Evolutionary conservation across 768 basidiomycete species (phyloP), one percentile per base, ranked within the genome.

Genomic region (Lactifluus volemus): DNA sequence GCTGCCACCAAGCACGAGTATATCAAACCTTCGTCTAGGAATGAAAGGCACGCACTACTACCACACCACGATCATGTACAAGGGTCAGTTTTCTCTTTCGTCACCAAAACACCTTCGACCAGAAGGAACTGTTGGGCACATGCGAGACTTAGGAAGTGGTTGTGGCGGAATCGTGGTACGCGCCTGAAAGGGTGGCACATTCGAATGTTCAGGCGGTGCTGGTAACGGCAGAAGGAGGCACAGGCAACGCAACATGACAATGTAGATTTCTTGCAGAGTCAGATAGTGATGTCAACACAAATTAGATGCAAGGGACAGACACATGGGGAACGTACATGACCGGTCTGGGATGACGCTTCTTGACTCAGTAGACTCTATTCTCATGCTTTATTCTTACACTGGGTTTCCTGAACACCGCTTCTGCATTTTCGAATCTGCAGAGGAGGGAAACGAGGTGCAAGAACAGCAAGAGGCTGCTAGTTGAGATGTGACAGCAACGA

Each of bases 1-100:
- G 4, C 60, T 53, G 8, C 56, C 47, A 14, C 75, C 76, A 64
- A 77, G 75, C 53, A 70, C 79, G 9, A 52, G 63, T 15, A 71
- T 75, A 54, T 74, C 74, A 59, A 82, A 86, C 59, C 72, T 74
- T 32, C 77, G 80, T 53, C 60, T 74, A 4, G 57, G 54, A 65
- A 77, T 79, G 51, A 92, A 91, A 68, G 96, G 98, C 78, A 98
- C 95, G 41, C 95, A 98, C 70, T 96, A 90, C 70, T 98, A 84
- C 74, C 86, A 94, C 69, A 91, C 95, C 1, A 79, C 81, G 11
- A 88, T 96, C 57, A 81, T 78, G 14, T 96, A 94, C 74, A 88
- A 86, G 71, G 86, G 86, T 58, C 85, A 93, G 32, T 73, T 98
- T n/a, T n/a, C n/a, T n/a, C n/a, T n/a, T n/a, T n/a, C n/a, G n/a